A percentile compares a stretch with the other conserved stretches of the same genome.
These are phyloP conservation scores for Leishmania aethiopica DNA, from an alignment of 208 protist species.

Conservation along the genomic window DNA sequence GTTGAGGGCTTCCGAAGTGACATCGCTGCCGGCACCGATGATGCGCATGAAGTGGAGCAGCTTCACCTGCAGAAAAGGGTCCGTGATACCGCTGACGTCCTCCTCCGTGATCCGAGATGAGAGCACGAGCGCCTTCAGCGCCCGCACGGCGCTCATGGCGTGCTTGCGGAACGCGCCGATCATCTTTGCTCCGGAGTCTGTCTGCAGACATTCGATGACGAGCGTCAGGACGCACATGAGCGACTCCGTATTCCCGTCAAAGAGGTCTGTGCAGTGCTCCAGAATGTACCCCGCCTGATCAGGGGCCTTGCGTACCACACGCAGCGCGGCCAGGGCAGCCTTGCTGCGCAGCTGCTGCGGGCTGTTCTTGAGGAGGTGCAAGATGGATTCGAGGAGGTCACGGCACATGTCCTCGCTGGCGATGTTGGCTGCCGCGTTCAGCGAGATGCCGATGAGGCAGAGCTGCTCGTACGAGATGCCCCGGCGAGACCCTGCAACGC, in stretches of 20 bases:
- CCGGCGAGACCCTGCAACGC: slow-evolving; percentile 10
- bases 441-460: slow-evolving; percentile 92
- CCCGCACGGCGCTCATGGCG: slow-evolving; percentile 91
- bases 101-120: slow-evolving; percentile 94
- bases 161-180: slow-evolving; percentile 80
- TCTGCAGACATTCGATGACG: slow-evolving; percentile 89
- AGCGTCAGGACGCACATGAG: slow-evolving; percentile 94
- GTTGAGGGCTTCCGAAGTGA: slow-evolving; percentile 95
- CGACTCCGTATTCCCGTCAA: slow-evolving; percentile 66
- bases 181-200: slow-evolving; percentile 45
- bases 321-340: slow-evolving; percentile 85
- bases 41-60: slow-evolving; percentile 96
- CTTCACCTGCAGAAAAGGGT: slow-evolving; percentile 99
- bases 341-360: slow-evolving; percentile 89
- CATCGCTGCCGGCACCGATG: slow-evolving; percentile 93
- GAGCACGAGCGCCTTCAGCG: slow-evolving; percentile 96
- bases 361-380: slow-evolving; percentile 87
- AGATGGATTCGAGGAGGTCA: slow-evolving; percentile 94
- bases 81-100: slow-evolving; percentile 96
- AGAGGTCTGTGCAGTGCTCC: slow-evolving; percentile 71
- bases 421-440: slow-evolving; percentile 98
- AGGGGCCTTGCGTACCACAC: slow-evolving; percentile 94
- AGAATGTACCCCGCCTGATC: slow-evolving; percentile 97
- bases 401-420: slow-evolving; percentile 96
- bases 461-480: slow-evolving; percentile 69